Base-by-base conservation (phyloP, 2,329 filamentous ascomycete species). In the Amesomyces nigricolor region DNA sequence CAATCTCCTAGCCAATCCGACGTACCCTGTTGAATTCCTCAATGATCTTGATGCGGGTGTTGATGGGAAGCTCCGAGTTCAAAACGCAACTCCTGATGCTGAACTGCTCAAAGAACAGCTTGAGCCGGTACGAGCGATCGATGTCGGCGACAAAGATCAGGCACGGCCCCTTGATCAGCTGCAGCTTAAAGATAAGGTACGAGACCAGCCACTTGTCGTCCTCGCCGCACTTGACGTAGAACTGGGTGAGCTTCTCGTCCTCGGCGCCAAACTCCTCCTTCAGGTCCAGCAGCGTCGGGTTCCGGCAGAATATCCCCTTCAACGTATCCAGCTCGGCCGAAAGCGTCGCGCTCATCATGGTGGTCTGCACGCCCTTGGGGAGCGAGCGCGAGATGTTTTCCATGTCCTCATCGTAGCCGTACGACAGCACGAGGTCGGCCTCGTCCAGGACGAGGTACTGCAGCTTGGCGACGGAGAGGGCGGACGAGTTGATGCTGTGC, bases 81-180 rank as follows among this genome's bases (percentile, higher is more conserved):
- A 99, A 75, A 29, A 96, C 89, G 71, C 89, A 95, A 65, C 89
- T 92, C 68, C 90, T 87, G 67, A 96, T 92, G 46, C 91, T 91
- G 67, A 99, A 99, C 68, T 99, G 94, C 71, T 99, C 94, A 51
- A 99, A 81, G 68, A 94, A 99, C 7, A 99, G 79, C 59, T 96
- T 96, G 22, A 99, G 75, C 37, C 94, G 83, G 72, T 99, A 99
- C 65, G 88, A 95, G 61, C 78, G 74, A 71, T 96, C 91, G 52
- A 95, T 87, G 63, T 96, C 90, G 29, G 83, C 86, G 6, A 96
- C 91, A 58, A 81, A 81, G 44, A 81, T 76, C 59, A 81, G 74
- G 56, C 87, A 88, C 71, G 97, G 97, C 61, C 94, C 94, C 70
- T 92, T 95, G 67, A 99, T 87, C 50, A 97, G 76, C 69, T 94